Evolutionary conservation across 2,329 filamentous ascomycete genomes (phyloP).

Genomic region (Talaromyces sp.): DNA sequence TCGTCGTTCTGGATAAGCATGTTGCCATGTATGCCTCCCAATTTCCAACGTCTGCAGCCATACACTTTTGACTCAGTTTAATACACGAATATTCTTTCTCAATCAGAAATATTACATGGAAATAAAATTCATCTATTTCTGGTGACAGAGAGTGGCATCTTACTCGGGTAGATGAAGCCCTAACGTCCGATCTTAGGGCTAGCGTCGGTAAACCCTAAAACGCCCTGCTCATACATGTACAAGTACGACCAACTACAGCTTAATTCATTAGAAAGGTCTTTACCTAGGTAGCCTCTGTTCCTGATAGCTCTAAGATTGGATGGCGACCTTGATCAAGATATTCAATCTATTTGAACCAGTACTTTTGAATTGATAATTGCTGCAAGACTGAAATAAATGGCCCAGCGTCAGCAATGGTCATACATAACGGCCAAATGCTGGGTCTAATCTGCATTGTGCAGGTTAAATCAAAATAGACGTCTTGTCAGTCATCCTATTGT

Average conservation of each 20-base stretch:
- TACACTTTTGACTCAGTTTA: too few species aligned
- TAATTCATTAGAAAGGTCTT: neutral
- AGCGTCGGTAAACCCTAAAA: neutral
- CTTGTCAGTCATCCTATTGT: neutral
- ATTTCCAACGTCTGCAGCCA: too few species aligned
- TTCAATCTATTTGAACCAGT: neutral
- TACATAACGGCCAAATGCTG: neutral
- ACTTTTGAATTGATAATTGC: neutral
- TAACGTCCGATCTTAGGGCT: neutral
- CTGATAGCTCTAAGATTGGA: neutral
- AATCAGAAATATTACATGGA: neutral
- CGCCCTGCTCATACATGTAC: neutral
- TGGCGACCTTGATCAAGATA: neutral
- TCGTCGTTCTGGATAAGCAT: too few species aligned
- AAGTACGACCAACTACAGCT: neutral
- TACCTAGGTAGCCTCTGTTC: neutral
- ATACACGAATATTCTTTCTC: neutral
- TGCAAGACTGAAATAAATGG: neutral
- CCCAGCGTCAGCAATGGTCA: neutral
- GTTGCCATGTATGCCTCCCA: too few species aligned
- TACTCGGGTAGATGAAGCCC: neutral
- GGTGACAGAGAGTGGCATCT: neutral
- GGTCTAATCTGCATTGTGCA: neutral
- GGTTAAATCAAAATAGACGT: neutral
- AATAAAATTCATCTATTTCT: neutral